These are phyloP conservation scores for Saturnispora bothae DNA, from an alignment of 805 yeast genomes.

Conservation along the genomic window DNA sequence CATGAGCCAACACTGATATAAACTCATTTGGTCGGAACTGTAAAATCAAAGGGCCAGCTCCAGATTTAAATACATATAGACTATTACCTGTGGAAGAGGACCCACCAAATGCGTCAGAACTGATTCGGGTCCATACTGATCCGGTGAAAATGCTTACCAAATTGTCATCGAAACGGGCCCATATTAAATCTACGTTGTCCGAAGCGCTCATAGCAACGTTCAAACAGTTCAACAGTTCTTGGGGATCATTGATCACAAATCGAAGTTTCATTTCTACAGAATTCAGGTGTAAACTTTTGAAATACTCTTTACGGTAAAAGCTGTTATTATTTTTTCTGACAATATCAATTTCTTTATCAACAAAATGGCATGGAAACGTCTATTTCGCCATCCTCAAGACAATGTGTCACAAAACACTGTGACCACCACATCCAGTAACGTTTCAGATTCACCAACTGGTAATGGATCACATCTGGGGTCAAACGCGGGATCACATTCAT, in stretches of 20 bases:
- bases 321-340: too few relatives aligned
- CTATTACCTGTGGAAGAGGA: too few relatives aligned
- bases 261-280: not conserved
- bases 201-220: not conserved
- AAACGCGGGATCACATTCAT: not conserved
- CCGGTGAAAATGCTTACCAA: not conserved
- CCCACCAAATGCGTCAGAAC: not conserved
- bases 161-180: not conserved
- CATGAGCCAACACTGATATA: not conserved
- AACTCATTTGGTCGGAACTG: not conserved
- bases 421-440: not conserved
- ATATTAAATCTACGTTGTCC: too few relatives aligned
- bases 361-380: constrained; percentile 6
- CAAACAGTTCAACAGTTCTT: not conserved
- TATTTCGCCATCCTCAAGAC: constrained; percentile 9
- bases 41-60: not conserved
- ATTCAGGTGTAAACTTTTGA: too few relatives aligned
- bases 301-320: too few relatives aligned
- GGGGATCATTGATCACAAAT: not conserved
- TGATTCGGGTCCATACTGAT: constrained; percentile 1
- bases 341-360: too few relatives aligned
- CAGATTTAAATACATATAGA: not conserved
- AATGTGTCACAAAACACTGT: not conserved
- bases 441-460: not conserved
- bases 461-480: not conserved